Conservation (phyloP, 164 flowering plant species). For the Cinnamomum chago region DNA sequence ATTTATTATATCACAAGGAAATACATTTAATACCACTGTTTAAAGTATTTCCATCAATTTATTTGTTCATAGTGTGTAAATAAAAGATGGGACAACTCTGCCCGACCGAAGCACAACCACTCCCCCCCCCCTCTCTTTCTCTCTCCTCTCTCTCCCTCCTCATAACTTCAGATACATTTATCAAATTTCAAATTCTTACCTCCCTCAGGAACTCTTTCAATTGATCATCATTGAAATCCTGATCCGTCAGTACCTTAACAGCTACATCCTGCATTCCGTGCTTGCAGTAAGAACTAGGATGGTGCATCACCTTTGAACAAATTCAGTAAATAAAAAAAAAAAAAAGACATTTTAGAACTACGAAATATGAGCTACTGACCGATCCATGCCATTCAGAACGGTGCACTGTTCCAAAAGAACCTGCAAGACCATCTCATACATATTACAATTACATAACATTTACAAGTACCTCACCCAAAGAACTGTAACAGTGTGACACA, state of each 20-base stretch:
- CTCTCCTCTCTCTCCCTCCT: no score
- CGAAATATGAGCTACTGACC: constrained; percentile 41
- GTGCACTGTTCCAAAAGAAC: constrained; percentile 97
- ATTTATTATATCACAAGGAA: no score
- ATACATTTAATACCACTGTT: no score
- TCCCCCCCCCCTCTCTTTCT: no score
- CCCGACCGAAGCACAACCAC: no score
- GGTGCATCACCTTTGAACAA: not conserved
- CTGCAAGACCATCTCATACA: constrained; percentile 28
- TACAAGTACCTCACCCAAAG: not conserved
- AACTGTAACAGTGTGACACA: not conserved
- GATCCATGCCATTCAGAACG: constrained; percentile 99
- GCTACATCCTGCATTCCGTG: constrained; percentile 83
- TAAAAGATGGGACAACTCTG: no score
- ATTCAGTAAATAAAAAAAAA: not conserved
- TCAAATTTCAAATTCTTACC: constrained; percentile 35
- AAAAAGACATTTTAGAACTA: not conserved
- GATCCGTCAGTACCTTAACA: constrained; percentile 79
- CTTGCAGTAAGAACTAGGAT: constrained; percentile 3
- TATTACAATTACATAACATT: not conserved
- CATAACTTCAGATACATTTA: not conserved
- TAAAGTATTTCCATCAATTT: no score
- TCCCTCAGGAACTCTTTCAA: constrained; percentile 88
- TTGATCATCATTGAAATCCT: constrained; percentile 83
- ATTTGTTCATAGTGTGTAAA: no score